Percentiles rank a stretch among this genome's conserved stretches.
Conservation (phyloP, 179 eudicot species). For the Carnegiea gigantea region DNA sequence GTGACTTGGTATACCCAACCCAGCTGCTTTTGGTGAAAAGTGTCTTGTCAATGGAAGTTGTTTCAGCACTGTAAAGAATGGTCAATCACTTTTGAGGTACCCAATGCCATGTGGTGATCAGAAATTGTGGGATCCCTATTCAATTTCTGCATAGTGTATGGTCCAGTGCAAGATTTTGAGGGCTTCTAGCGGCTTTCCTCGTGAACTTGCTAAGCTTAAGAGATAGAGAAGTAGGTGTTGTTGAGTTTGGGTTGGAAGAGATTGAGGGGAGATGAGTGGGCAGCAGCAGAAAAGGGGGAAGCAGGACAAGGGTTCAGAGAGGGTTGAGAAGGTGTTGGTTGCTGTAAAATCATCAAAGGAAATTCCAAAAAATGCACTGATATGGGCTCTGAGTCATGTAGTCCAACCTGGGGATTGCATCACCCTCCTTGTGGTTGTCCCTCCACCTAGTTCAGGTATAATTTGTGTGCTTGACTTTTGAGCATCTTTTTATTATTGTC, state of each 20-base stretch:
- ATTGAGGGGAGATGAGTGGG: slow-evolving; percentile 27
- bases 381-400: slow-evolving; percentile 98
- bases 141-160: slow-evolving; percentile 8
- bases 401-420: slow-evolving; percentile 98
- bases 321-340: slow-evolving; percentile 74
- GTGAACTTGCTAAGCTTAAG: background rate
- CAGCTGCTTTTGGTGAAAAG: slow-evolving; percentile 3
- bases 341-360: slow-evolving; percentile 96
- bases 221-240: slow-evolving; percentile 8
- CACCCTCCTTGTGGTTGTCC: slow-evolving; percentile 75
- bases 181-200: slow-evolving; percentile 1
- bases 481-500: background rate
- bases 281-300: slow-evolving; percentile 35
- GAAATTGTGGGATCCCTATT: slow-evolving; percentile 23
- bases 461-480: slow-evolving; percentile 3
- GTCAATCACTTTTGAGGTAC: slow-evolving; percentile 23
- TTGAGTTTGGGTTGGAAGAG: background rate
- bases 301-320: slow-evolving; percentile 34
- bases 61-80: slow-evolving; percentile 8
- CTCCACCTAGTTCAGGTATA: slow-evolving; percentile 62
- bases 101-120: slow-evolving; percentile 4
- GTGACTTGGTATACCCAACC: background rate
- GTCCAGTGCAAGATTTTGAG: slow-evolving; percentile 6
- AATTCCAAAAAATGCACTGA: slow-evolving; percentile 74
- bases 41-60: slow-evolving; percentile 5